Percentiles rank a stretch among this genome's conserved stretches.
Conservation (phyloP, 2,329 filamentous ascomycete genomes). For the Aspergillus eucalypticola region DNA sequence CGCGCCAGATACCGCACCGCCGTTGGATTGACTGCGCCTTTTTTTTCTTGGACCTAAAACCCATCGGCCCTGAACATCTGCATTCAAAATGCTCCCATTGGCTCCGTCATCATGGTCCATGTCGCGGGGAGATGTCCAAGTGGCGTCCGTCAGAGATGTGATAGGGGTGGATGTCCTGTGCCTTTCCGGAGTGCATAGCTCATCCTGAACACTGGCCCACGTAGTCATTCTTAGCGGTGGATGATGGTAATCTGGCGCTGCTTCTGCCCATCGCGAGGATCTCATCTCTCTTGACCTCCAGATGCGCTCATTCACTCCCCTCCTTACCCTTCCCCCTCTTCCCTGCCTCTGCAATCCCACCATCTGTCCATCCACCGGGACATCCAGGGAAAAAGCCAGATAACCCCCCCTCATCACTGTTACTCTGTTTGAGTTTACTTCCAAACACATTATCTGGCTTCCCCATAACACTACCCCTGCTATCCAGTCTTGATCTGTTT, state of each 20-base stretch:
- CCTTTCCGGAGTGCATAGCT: constrained; percentile 31
- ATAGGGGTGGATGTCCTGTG: constrained; percentile 30
- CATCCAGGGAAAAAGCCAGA: background rate
- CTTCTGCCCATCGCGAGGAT: background rate
- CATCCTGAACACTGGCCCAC: constrained; percentile 22
- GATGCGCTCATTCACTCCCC: constrained; percentile 15
- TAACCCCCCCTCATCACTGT: constrained; percentile 4
- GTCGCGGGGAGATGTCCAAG: constrained; percentile 25
- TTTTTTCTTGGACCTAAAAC: background rate
- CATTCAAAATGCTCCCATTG: constrained; percentile 25
- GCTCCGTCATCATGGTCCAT: constrained; percentile 16
- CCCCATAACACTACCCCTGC: background rate
- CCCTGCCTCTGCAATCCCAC: constrained; percentile 1
- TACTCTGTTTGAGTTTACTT: constrained; percentile 6
- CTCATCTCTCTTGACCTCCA: background rate
- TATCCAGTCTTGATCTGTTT: background rate
- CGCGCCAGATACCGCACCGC: constrained; percentile 13
- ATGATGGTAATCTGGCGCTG: constrained; percentile 4
- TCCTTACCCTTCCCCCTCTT: background rate
- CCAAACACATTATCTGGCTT: constrained; percentile 2
- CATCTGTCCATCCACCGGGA: background rate
- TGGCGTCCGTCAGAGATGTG: constrained; percentile 30
- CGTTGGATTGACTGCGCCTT: constrained; percentile 14
- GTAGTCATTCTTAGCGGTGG: constrained; percentile 17
- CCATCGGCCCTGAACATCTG: constrained; percentile 14